A percentile compares a stretch with the other conserved stretches of the same genome.
These are phyloP conservation scores for Daedalea quercina DNA, from an alignment of 768 basidiomycete species.

Conservation along the genomic window DNA sequence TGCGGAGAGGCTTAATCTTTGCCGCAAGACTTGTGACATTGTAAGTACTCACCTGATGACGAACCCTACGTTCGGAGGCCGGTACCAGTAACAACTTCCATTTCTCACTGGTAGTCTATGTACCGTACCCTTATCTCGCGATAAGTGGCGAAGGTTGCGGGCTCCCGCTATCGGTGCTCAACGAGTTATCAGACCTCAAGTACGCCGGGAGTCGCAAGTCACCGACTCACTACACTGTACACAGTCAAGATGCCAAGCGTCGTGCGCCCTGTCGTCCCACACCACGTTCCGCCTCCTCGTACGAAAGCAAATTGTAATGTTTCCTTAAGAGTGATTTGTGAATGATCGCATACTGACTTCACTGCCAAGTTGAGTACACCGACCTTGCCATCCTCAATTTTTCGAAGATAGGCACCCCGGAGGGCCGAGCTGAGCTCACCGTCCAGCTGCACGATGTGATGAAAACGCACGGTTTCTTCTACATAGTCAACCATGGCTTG, in stretches of 20 bases:
- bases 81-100: too few relatives aligned
- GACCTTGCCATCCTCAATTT: slow-evolving; percentile 26
- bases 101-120: too few relatives aligned
- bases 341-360: not conserved
- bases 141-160: too few relatives aligned
- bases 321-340: not conserved
- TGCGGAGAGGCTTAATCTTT: too few relatives aligned
- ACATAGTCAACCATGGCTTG: slow-evolving; percentile 26
- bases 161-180: too few relatives aligned
- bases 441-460: slow-evolving; percentile 21
- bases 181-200: too few relatives aligned
- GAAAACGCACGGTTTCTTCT: slow-evolving; percentile 24
- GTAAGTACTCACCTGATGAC: too few relatives aligned
- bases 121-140: too few relatives aligned
- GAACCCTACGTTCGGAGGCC: too few relatives aligned
- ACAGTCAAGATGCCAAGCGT: slow-evolving; percentile 16
- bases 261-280: slow-evolving; percentile 28
- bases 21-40: too few relatives aligned
- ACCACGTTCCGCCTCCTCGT: slow-evolving; percentile 27
- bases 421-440: slow-evolving; percentile 22
- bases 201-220: too few relatives aligned
- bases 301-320: slow-evolving; percentile 30
- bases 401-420: slow-evolving; percentile 18
- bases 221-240: too few relatives aligned
- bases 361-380: slow-evolving; percentile 24